Evolutionary conservation across 2,329 filamentous ascomycete genomes (phyloP).

Genomic region (Pseudofabraea citricarpa): DNA sequence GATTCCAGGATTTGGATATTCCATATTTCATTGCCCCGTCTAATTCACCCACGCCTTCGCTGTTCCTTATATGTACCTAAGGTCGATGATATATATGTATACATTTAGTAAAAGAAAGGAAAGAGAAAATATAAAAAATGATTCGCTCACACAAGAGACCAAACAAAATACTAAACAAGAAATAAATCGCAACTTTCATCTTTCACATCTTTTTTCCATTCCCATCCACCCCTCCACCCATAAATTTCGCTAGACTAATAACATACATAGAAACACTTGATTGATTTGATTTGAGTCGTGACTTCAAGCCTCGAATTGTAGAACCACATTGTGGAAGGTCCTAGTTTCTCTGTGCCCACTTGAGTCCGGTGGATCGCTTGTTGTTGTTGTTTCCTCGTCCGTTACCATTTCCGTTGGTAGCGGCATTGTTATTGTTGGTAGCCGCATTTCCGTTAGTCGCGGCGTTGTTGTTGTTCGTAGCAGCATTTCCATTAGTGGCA

Average conservation of each 20-base stretch:
- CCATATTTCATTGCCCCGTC: too few relatives aligned
- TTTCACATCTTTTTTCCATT: too few relatives aligned
- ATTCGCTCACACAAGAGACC: not conserved
- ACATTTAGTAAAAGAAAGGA: not conserved
- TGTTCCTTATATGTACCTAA: not conserved
- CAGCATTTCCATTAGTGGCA: too few relatives aligned
- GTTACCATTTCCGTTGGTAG: slow-evolving; percentile 6
- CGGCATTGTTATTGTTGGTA: slow-evolving; percentile 9
- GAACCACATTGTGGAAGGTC: too few relatives aligned
- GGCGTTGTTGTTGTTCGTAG: too few relatives aligned
- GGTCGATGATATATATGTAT: not conserved
- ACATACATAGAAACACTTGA: not conserved
- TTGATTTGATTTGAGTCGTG: not conserved
- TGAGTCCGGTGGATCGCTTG: not conserved
- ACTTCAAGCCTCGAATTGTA: too few relatives aligned
- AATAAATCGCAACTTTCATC: too few relatives aligned
- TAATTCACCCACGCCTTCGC: too few relatives aligned
- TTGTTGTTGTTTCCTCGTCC: slow-evolving; percentile 15
- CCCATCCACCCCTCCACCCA: too few relatives aligned
- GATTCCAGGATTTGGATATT: too few relatives aligned
- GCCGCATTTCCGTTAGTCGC: not conserved
- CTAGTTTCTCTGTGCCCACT: slow-evolving; percentile 1
- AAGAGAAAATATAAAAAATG: not conserved
- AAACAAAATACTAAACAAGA: too few relatives aligned
- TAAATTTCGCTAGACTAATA: too few relatives aligned